These are phyloP conservation scores for Alternaria atra DNA, from an alignment of 2,329 filamentous ascomycete genomes.

Conservation along the genomic window DNA sequence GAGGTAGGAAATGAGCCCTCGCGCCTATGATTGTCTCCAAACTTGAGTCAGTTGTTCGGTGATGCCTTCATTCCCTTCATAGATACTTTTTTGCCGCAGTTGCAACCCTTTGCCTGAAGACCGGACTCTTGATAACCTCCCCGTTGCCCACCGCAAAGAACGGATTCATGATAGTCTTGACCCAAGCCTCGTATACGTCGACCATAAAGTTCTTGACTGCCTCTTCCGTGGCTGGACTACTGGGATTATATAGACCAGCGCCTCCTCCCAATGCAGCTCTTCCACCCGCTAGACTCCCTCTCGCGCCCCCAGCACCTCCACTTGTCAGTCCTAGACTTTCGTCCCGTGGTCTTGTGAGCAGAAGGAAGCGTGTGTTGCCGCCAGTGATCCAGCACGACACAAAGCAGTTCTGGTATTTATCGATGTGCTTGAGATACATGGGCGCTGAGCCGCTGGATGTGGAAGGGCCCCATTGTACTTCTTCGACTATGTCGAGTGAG, in stretches of 20 bases:
- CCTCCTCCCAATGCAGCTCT: conserved; percentile 35
- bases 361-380: conserved; percentile 90
- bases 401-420: conserved; percentile 96
- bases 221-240: conserved; percentile 89
- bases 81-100: conserved; percentile 94
- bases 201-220: conserved; percentile 93
- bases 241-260: conserved; percentile 74
- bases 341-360: conserved; percentile 81
- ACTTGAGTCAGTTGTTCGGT: not conserved
- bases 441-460: conserved; percentile 39
- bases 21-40: not conserved
- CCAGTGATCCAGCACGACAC: conserved; percentile 94
- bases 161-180: conserved; percentile 96
- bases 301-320: conserved; percentile 28
- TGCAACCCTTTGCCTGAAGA: conserved; percentile 83
- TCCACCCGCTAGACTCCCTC: conserved; percentile 45
- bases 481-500: conserved; percentile 92
- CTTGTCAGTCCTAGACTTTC: conserved; percentile 39
- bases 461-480: conserved; percentile 82
- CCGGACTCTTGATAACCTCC: conserved; percentile 83
- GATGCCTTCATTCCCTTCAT: conserved; percentile 49
- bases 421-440: conserved; percentile 95
- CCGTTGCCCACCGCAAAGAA: conserved; percentile 90
- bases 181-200: conserved; percentile 95
- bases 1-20: not conserved